These are phyloP conservation scores for Porphyra umbilicalis DNA, from an alignment of 31 red algal genomes.

Conservation along the genomic window DNA sequence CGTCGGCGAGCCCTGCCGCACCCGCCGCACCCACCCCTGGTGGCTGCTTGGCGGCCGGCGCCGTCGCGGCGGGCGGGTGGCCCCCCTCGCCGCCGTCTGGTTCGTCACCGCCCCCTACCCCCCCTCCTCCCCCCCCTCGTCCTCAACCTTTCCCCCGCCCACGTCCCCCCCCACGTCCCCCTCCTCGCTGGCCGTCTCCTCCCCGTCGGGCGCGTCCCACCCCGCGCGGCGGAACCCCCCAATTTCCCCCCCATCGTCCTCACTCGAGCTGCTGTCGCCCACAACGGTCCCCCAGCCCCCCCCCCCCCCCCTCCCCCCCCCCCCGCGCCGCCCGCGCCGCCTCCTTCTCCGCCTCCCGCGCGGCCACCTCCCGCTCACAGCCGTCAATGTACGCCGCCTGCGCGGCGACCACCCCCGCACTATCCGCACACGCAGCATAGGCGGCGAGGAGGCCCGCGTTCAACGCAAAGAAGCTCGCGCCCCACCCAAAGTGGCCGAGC, in stretches of 20 bases:
- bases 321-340: not conserved
- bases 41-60: too few relatives aligned
- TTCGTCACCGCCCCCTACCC: not conserved
- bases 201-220: not conserved
- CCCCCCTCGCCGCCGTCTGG: not conserved
- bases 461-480: constrained; percentile 71
- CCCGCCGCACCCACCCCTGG: too few relatives aligned
- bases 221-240: not conserved
- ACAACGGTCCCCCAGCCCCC: not conserved
- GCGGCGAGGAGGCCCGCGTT: constrained; percentile 51
- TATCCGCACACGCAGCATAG: constrained; percentile 54
- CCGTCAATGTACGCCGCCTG: constrained; percentile 51
- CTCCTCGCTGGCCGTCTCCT: not conserved
- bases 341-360: constrained; percentile 20
- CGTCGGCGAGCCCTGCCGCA: too few relatives aligned
- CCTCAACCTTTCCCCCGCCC: too few relatives aligned
- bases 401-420: constrained; percentile 53
- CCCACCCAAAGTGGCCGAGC: constrained; percentile 74
- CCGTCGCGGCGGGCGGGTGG: too few relatives aligned
- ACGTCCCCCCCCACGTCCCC: not conserved
- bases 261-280: not conserved
- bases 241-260: not conserved
- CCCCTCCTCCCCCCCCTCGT: not conserved
- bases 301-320: not conserved
- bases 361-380: constrained; percentile 38